A percentile compares a stretch with the other conserved stretches of the same genome.
These are phyloP conservation scores for Pythium chondricola DNA, from an alignment of 352 stramenopile genomes.

Conservation along the genomic window DNA sequence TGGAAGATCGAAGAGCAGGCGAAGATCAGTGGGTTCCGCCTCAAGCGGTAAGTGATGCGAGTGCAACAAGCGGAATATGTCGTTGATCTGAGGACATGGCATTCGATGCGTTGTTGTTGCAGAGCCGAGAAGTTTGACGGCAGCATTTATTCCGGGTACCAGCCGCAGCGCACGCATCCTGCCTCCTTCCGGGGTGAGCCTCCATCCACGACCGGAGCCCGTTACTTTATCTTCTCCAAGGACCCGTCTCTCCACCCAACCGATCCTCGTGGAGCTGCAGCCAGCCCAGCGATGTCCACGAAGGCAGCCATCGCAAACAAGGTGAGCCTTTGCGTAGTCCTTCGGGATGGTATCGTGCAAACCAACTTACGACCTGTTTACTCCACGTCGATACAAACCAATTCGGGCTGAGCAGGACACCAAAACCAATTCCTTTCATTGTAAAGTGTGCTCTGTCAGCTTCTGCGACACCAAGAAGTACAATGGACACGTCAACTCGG, in stretches of 20 bases:
- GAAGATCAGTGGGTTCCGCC: conserved; percentile 47
- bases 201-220: conserved; percentile 55
- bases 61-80: not conserved
- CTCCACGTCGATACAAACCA: no score
- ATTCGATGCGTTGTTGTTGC: not conserved
- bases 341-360: not conserved
- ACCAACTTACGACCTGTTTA: no score
- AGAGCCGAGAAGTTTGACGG: conserved; percentile 62
- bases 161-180: conserved; percentile 69
- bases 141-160: conserved; percentile 67
- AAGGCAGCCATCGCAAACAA: conserved; percentile 2
- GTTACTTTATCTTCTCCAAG: conserved; percentile 62
- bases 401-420: no score
- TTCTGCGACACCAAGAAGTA: conserved; percentile 76
- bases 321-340: no score
- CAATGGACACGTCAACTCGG: conserved; percentile 85
- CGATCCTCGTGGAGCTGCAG: conserved; percentile 18
- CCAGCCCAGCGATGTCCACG: not conserved
- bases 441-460: conserved; percentile 41
- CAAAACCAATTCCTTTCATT: no score
- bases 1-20: conserved; percentile 77
- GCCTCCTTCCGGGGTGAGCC: conserved; percentile 68
- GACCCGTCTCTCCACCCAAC: conserved; percentile 25
- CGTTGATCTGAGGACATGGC: not conserved
- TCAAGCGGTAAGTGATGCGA: conserved; percentile 60